Percentiles rank a stretch among this genome's conserved stretches.
Conservation (phyloP, 2,329 filamentous ascomycete species). For the Mycosphaerella arachidis region DNA sequence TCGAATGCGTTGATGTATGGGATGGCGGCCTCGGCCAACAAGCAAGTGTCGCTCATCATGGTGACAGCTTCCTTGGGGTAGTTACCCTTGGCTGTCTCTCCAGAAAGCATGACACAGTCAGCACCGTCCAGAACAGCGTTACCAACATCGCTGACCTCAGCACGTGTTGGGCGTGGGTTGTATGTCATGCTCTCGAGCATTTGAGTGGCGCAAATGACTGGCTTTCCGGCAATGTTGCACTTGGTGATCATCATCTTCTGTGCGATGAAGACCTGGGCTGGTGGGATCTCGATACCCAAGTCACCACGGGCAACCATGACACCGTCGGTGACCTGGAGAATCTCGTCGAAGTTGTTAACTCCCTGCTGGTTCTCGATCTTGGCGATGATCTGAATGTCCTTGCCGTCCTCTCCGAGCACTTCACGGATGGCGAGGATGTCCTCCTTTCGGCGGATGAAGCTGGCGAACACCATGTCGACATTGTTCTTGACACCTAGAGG, state of each 20-base stretch:
- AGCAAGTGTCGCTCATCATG: conserved; percentile 98
- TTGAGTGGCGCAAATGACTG: conserved; percentile 97
- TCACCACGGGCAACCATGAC: conserved; percentile 99
- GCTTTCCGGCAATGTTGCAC: conserved; percentile 99
- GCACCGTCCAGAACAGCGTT: conserved; percentile 97
- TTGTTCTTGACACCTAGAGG: conserved; percentile 75
- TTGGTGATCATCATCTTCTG: conserved; percentile 99
- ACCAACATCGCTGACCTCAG: conserved; percentile 96
- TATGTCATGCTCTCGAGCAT: conserved; percentile 99
- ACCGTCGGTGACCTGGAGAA: conserved; percentile 91
- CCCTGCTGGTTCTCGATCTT: conserved; percentile 99
- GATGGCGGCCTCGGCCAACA: conserved; percentile 95
- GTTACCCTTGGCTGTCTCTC: conserved; percentile 95
- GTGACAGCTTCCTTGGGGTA: conserved; percentile 88
- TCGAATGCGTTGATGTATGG: conserved; percentile 96
- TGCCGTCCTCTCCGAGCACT: conserved; percentile 85
- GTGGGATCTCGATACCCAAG: conserved; percentile 96
- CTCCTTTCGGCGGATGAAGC: conserved; percentile 90
- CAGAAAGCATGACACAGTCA: conserved; percentile 99
- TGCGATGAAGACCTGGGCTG: conserved; percentile 95
- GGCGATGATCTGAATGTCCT: conserved; percentile 98
- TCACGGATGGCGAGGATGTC: conserved; percentile 91
- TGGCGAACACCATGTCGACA: conserved; percentile 98
- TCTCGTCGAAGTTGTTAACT: conserved; percentile 99
- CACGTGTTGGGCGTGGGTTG: conserved; percentile 96